phyloP scores from a whole-genome alignment of 805 yeast species.

The Hanseniaspora clermontiae region DNA sequence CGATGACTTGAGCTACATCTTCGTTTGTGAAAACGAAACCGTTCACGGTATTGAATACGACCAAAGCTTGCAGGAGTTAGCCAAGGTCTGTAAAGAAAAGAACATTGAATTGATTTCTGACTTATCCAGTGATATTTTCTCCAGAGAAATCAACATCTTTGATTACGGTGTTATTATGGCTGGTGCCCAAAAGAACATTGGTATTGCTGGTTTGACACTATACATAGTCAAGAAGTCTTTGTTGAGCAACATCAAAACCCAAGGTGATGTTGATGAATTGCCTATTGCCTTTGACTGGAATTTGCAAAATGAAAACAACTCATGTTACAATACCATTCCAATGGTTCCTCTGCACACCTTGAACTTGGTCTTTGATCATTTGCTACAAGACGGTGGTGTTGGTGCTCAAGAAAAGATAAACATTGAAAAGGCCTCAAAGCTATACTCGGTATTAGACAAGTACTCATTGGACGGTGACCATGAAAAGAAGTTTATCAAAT shows the following conservation, averaged over 20 bases:
- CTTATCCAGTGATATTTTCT: slow-evolving; percentile 84
- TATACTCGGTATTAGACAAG: slow-evolving; percentile 56
- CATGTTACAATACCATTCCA: slow-evolving; percentile 92
- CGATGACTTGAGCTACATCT: slow-evolving; percentile 68
- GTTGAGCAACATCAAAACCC: slow-evolving; percentile 34
- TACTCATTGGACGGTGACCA: slow-evolving; percentile 22
- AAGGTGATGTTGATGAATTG: slow-evolving; percentile 50
- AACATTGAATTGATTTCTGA: slow-evolving; percentile 80
- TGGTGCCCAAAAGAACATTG: slow-evolving; percentile 97
- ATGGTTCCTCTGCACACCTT: slow-evolving; percentile 81
- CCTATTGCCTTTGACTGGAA: slow-evolving; percentile 88
- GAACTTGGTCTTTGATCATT: slow-evolving; percentile 56
- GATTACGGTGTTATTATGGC: slow-evolving; percentile 86
- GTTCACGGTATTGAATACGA: slow-evolving; percentile 84
- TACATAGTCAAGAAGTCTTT: slow-evolving; percentile 78
- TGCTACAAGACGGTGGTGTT: slow-evolving; percentile 64
- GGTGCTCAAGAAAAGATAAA: slow-evolving; percentile 45
- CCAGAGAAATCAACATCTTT: slow-evolving; percentile 65
- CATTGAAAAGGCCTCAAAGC: slow-evolving; percentile 43
- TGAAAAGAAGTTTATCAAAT: slow-evolving; percentile 34
- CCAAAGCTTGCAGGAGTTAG: slow-evolving; percentile 29
- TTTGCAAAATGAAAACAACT: slow-evolving; percentile 72
- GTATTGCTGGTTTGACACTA: slow-evolving; percentile 87
- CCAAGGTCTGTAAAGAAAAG: slow-evolving; percentile 28
- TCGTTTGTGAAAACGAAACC: slow-evolving; percentile 93